phyloP scores from a whole-genome alignment of 345 rosid species.

The Microthlaspi erraticum region DNA sequence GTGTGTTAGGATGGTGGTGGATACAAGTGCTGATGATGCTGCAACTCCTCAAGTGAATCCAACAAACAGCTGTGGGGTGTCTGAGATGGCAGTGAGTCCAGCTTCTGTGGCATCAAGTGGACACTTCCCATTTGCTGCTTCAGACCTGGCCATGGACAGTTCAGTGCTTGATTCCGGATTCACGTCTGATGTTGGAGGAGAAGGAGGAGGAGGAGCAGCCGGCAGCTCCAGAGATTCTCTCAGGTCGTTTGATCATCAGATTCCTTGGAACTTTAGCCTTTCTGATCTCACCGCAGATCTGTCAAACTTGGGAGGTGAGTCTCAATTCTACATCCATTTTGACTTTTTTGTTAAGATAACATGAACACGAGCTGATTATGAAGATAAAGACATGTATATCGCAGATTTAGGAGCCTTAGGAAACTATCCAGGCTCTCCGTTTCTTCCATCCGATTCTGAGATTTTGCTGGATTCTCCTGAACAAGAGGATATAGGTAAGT shows the following conservation, averaged over 20 bases:
- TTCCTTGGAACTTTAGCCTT: slow-evolving; percentile 91
- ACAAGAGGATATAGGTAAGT: slow-evolving; percentile 85
- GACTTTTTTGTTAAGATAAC: neutral
- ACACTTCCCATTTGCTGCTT: slow-evolving; percentile 83
- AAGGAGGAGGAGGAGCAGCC: slow-evolving; percentile 56
- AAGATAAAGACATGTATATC: slow-evolving; percentile 39
- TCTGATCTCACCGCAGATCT: slow-evolving; percentile 90
- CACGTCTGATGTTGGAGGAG: slow-evolving; percentile 87
- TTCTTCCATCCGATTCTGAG: slow-evolving; percentile 95
- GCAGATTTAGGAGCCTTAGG: slow-evolving; percentile 93
- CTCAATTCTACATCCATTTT: neutral
- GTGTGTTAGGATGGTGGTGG: slow-evolving; percentile 64
- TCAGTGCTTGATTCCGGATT: slow-evolving; percentile 85
- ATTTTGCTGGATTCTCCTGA: slow-evolving; percentile 95
- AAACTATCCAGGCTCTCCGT: slow-evolving; percentile 96
- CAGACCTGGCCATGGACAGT: slow-evolving; percentile 90
- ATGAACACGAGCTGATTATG: slow-evolving; percentile 15
- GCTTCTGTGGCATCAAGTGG: slow-evolving; percentile 91
- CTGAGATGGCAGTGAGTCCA: slow-evolving; percentile 92
- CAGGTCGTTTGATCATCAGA: slow-evolving; percentile 88
- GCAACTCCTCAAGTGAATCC: slow-evolving; percentile 65
- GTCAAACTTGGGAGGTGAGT: slow-evolving; percentile 77
- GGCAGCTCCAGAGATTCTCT: slow-evolving; percentile 79
- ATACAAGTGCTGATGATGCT: slow-evolving; percentile 63
- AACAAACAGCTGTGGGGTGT: slow-evolving; percentile 61